Percentiles rank a stretch among this genome's conserved stretches.
Evolutionary conservation across 768 basidiomycete species (phyloP).

Genomic region (Tulasnella sp.): DNA sequence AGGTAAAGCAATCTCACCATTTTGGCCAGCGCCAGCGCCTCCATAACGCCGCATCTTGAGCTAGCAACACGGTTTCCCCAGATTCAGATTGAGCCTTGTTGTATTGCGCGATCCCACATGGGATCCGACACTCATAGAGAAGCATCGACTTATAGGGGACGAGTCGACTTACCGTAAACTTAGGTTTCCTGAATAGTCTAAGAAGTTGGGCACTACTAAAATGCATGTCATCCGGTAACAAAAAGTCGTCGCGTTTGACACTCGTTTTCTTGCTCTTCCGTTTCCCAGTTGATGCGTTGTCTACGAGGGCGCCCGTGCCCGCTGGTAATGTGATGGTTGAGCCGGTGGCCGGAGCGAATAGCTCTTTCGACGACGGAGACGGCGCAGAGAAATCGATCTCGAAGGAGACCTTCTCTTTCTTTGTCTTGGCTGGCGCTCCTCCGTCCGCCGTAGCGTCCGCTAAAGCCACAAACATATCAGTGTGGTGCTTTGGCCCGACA

Average conservation of each 20-base stretch:
- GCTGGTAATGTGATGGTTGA: conserved; percentile 58
- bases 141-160: background rate
- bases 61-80: conserved; percentile 32
- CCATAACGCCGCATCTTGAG: conserved; percentile 78
- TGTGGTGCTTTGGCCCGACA: background rate
- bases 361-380: conserved; percentile 51
- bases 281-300: conserved; percentile 20
- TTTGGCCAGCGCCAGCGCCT: conserved; percentile 19
- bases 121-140: background rate
- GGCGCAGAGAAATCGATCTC: conserved; percentile 68
- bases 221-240: conserved; percentile 94
- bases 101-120: background rate
- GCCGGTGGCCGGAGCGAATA: conserved; percentile 69
- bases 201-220: conserved; percentile 86
- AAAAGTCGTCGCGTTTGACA: conserved; percentile 63
- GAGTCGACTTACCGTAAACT: conserved; percentile 61
- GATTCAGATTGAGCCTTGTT: background rate
- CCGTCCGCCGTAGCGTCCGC: conserved; percentile 17
- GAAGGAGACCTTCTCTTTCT: conserved; percentile 68
- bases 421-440: conserved; percentile 42
- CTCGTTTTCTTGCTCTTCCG: conserved; percentile 39
- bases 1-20: conserved; percentile 10
- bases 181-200: conserved; percentile 90
- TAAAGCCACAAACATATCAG: background rate
- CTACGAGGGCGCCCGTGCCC: conserved; percentile 30